These are phyloP conservation scores for Debaryomyces sp. DNA, from an alignment of 1,139 yeast species.

Conservation along the genomic window DNA sequence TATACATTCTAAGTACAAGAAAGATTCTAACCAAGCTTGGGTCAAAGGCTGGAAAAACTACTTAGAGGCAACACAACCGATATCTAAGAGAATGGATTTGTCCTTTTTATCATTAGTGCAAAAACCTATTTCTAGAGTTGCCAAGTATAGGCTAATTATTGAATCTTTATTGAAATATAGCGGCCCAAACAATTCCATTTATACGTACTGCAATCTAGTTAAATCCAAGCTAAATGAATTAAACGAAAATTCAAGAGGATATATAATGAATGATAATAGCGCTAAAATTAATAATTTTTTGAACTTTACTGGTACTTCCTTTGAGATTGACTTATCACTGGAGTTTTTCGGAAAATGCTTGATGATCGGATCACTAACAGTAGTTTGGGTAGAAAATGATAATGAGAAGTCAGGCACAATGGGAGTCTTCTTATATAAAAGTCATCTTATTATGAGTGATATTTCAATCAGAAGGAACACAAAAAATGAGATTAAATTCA, in stretches of 20 bases:
- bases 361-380: slow-evolving; percentile 41
- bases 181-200: background rate
- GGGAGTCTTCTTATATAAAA: slow-evolving; percentile 52
- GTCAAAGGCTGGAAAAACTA: slow-evolving; percentile 39
- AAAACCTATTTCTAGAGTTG: slow-evolving; percentile 54
- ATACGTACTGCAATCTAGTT: background rate
- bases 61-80: slow-evolving; percentile 46
- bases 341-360: slow-evolving; percentile 45
- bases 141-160: slow-evolving; percentile 53
- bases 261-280: slow-evolving; percentile 13
- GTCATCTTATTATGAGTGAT: slow-evolving; percentile 43
- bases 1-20: slow-evolving; percentile 10
- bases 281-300: slow-evolving; percentile 14
- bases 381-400: slow-evolving; percentile 38
- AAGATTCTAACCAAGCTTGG: slow-evolving; percentile 19
- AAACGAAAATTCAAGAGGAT: slow-evolving; percentile 26
- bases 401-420: slow-evolving; percentile 20
- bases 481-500: slow-evolving; percentile 38
- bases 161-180: slow-evolving; percentile 30
- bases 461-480: slow-evolving; percentile 20
- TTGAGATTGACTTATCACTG: slow-evolving; percentile 22
- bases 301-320: slow-evolving; percentile 15
- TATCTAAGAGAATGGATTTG: slow-evolving; percentile 37
- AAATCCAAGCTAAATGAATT: slow-evolving; percentile 13
- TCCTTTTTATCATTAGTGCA: slow-evolving; percentile 54